A percentile compares a stretch with the other conserved stretches of the same genome.
These are phyloP conservation scores for Kwoniella sp. DNA, from an alignment of 768 basidiomycete species.

Conservation along the genomic window DNA sequence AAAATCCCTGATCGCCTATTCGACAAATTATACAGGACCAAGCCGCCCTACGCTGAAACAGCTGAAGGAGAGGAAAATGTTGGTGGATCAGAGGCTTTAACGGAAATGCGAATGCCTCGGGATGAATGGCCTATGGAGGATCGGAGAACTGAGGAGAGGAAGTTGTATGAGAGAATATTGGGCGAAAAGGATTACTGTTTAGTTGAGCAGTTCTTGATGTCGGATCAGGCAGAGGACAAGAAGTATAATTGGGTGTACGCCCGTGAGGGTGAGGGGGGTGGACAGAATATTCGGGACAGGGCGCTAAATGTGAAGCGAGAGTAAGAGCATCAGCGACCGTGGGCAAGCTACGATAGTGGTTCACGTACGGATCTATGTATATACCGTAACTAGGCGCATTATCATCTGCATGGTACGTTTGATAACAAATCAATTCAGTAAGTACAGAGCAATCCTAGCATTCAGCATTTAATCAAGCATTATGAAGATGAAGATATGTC, in stretches of 20 bases:
- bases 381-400: no score
- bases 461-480: no score
- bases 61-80: not conserved
- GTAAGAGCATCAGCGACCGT: no score
- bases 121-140: not conserved
- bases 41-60: not conserved
- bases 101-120: not conserved
- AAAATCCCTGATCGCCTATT: slow-evolving; percentile 10
- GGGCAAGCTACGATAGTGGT: no score
- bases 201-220: not conserved
- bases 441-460: no score
- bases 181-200: not conserved
- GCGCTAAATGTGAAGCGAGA: no score
- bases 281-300: no score
- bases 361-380: no score
- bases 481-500: no score
- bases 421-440: no score
- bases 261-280: no score
- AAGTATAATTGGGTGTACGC: not conserved
- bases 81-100: not conserved
- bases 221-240: not conserved
- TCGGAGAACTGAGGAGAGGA: not conserved
- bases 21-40: not conserved
- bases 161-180: slow-evolving; percentile 1
- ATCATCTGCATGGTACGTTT: no score